Base-by-base conservation (phyloP, 768 basidiomycete species). In the Amanita brunnescens region DNA sequence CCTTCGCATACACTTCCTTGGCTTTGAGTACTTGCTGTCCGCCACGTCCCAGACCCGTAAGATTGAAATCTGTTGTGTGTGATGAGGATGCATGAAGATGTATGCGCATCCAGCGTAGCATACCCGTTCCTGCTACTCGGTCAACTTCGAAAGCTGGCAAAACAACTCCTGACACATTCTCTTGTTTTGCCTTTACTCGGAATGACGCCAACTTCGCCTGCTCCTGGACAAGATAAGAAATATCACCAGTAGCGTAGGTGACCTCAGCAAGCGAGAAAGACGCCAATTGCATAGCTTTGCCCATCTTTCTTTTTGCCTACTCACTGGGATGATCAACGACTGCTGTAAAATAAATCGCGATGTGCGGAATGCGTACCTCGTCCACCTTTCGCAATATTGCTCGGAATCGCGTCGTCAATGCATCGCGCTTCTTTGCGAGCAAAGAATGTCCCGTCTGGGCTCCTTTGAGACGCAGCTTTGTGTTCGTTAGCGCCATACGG, bases 221-320 rank as follows among this genome's bases (percentile, higher is more conserved):
- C 66, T 98, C 95, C 66, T 98, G 96, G 5, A 99, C 92, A 56
- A 96, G 88, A 69, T 98, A 99, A 41, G 91, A 82, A 62, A 99
- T 98, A 64, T 98, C 96, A 57, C 91, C 91, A 7, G 96, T 95
- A 30, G 94, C 83, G 70, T 98, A 99, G 16, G 94, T 95, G 57
- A 99, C 96, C 68, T 98, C 95, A 0, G 96, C 96, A 72, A 98
- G 86, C 38, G 94, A 96, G 76, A 99, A 96, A 37, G 96, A 98
- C 21, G 96, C 96, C 46, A 98, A 77, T 67, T 99, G 96, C 85
- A 99, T 96, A 21, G 98, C 94, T 53, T 90, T 79, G 26, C 96
- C 96, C 96, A 98, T 99, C 72, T 97, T 94, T 53, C 93, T 81
- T 68, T 99, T 99, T 8, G 96, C 95, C 94, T 98, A 57, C 54